phyloP scores from a whole-genome alignment of 768 basidiomycete genomes.

The Suillus subluteus region DNA sequence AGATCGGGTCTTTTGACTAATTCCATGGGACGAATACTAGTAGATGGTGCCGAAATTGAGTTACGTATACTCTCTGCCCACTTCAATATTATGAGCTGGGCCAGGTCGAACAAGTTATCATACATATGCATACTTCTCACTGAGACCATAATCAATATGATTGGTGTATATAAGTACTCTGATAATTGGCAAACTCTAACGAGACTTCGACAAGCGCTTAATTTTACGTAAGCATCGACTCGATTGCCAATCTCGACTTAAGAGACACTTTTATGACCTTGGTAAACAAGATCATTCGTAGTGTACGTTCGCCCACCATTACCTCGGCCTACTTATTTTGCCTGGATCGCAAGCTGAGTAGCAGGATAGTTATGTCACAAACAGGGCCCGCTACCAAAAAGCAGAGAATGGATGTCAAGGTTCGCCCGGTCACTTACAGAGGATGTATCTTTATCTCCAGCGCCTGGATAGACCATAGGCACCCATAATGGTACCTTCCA shows the following conservation, averaged over 20 bases:
- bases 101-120: neutral
- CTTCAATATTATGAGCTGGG: neutral
- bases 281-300: conserved; percentile 1
- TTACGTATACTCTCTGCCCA: neutral
- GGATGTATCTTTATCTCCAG: conserved; percentile 5
- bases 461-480: conserved; percentile 69
- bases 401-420: conserved; percentile 48
- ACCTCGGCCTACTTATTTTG: no score
- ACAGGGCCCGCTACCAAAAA: conserved; percentile 40
- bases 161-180: neutral
- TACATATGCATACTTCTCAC: neutral
- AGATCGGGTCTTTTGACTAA: neutral
- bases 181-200: neutral
- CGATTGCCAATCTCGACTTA: neutral
- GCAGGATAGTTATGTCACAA: conserved; percentile 22
- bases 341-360: conserved; percentile 1
- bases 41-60: neutral
- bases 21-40: neutral
- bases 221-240: neutral
- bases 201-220: neutral
- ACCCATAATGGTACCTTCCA: conserved; percentile 97
- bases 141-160: neutral
- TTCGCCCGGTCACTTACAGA: conserved; percentile 20
- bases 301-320: neutral
- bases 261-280: neutral